phyloP scores from a whole-genome alignment of 192 early-diverging fungal genomes.

The Linnemannia schmuckeri region DNA sequence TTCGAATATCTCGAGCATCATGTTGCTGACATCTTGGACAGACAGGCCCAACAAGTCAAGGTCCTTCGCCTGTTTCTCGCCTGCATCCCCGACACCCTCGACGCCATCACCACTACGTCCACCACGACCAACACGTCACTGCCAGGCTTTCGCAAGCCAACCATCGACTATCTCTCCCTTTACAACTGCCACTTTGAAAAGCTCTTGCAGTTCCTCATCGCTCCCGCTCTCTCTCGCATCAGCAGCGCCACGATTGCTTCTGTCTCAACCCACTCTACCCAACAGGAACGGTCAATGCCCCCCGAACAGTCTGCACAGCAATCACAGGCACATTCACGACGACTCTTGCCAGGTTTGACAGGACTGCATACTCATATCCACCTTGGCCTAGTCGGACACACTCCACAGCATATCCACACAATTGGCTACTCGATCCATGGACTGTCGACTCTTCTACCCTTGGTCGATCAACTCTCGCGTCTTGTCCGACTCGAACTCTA shows the following conservation, averaged over 20 bases:
- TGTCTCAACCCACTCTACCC: background rate
- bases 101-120: background rate
- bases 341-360: background rate
- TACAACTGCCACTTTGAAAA: slow-evolving; percentile 31
- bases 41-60: background rate
- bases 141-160: slow-evolving; percentile 4
- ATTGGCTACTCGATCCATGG: slow-evolving; percentile 21
- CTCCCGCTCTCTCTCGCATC: background rate
- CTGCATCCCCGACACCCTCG: slow-evolving; percentile 7
- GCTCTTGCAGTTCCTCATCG: background rate
- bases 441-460: background rate
- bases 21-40: background rate
- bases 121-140: background rate
- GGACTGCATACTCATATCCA: background rate
- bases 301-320: background rate
- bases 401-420: slow-evolving; percentile 18
- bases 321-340: background rate
- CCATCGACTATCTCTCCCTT: slow-evolving; percentile 24
- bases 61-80: slow-evolving; percentile 17
- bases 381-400: slow-evolving; percentile 7
- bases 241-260: background rate
- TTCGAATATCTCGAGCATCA: slow-evolving; percentile 5
- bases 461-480: slow-evolving; percentile 13
- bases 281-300: background rate
- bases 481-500: slow-evolving; percentile 6